These are phyloP conservation scores for Microsporum canis DNA, from an alignment of 2,329 filamentous ascomycete species.

Conservation along the genomic window DNA sequence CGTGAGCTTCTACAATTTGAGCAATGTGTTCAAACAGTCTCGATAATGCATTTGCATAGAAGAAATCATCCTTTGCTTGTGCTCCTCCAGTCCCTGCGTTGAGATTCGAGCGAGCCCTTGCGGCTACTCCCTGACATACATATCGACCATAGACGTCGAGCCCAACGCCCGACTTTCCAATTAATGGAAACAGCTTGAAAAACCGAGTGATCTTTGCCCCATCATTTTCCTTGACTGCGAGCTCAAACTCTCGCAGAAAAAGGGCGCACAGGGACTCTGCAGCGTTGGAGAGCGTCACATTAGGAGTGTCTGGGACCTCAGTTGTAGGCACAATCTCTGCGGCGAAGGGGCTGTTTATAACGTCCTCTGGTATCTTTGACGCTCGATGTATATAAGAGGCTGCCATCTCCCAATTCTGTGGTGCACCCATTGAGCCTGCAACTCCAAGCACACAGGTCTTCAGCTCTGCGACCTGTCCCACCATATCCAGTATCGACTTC, in stretches of 20 bases:
- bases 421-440: constrained; percentile 89
- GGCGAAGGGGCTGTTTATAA: constrained; percentile 75
- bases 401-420: constrained; percentile 97
- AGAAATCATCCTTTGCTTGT: constrained; percentile 64
- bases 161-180: constrained; percentile 77
- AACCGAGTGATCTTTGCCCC: constrained; percentile 85
- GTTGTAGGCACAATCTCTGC: constrained; percentile 88
- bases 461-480: constrained; percentile 92
- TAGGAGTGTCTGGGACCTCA: constrained; percentile 85
- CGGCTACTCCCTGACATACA: constrained; percentile 87
- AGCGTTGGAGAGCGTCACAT: constrained; percentile 73
- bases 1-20: constrained; percentile 87
- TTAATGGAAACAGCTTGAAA: constrained; percentile 95
- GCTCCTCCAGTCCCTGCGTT: constrained; percentile 53
- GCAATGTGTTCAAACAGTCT: constrained; percentile 96
- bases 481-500: constrained; percentile 77
- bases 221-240: constrained; percentile 75
- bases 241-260: constrained; percentile 91
- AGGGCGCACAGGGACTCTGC: constrained; percentile 81
- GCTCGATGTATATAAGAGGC: constrained; percentile 80
- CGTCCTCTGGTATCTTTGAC: constrained; percentile 64
- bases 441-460: constrained; percentile 94
- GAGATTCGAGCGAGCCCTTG: constrained; percentile 67
- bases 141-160: constrained; percentile 92
- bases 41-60: constrained; percentile 82